phyloP scores from a whole-genome alignment of 2,329 filamentous ascomycete genomes.

The Phaeosphaeriaceae sp. region DNA sequence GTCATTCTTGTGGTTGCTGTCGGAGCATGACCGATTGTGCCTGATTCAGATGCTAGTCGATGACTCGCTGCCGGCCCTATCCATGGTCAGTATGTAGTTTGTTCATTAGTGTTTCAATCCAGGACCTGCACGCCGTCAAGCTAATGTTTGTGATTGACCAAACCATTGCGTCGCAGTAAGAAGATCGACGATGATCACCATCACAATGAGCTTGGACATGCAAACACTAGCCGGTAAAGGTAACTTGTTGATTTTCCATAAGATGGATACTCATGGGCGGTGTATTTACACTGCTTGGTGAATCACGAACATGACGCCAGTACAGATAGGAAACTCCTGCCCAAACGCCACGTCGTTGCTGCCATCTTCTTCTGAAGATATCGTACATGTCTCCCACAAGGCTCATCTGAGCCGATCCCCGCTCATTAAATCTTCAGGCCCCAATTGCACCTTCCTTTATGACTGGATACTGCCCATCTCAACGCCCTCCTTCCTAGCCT shows the following conservation, averaged over 20 bases:
- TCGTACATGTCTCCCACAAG: neutral
- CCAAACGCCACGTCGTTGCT: neutral
- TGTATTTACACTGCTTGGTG: neutral
- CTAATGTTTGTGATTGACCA: neutral
- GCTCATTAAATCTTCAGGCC: neutral
- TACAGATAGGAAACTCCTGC: neutral
- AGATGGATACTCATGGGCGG: neutral
- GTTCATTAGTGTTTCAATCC: neutral
- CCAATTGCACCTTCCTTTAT: neutral
- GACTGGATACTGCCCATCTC: slow-evolving; percentile 28
- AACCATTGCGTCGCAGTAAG: neutral
- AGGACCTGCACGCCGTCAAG: neutral
- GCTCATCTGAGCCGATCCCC: neutral
- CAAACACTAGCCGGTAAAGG: neutral
- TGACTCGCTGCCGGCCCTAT: neutral
- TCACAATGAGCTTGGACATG: neutral
- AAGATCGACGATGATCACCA: neutral
- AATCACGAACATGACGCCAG: neutral
- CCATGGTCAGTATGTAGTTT: neutral
- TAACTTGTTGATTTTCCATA: neutral
- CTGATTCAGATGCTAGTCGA: neutral
- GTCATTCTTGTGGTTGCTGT: slow-evolving; percentile 1
- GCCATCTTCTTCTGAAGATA: neutral
- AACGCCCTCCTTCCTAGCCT: slow-evolving; percentile 39
- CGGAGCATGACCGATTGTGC: neutral